These are phyloP conservation scores for Heliocybe sulcata DNA, from an alignment of 1,284 basidiomycete species.

Conservation along the genomic window DNA sequence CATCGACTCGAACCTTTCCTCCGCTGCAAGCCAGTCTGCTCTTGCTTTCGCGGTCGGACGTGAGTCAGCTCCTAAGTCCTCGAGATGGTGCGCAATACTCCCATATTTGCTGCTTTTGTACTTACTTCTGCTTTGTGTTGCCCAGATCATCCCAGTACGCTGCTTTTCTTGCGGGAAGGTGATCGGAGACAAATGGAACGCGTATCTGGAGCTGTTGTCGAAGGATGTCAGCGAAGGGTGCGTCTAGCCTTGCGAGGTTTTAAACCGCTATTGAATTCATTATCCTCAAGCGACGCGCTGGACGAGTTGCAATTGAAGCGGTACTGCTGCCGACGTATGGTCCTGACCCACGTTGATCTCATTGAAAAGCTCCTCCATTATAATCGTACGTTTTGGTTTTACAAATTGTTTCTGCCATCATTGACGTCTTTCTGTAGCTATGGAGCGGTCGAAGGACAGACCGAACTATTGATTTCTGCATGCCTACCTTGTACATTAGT, in stretches of 20 bases:
- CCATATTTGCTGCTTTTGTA: background rate
- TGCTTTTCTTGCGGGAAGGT: slow-evolving; percentile 94
- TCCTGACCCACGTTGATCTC: slow-evolving; percentile 94
- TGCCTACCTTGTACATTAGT: background rate
- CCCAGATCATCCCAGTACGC: slow-evolving; percentile 77
- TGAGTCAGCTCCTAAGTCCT: no score
- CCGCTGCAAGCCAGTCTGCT: no score
- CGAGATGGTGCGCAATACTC: background rate
- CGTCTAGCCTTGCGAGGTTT: slow-evolving; percentile 18
- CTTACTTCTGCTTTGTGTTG: background rate
- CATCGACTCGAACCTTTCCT: background rate
- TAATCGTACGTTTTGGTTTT: slow-evolving; percentile 68
- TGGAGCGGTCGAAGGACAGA: slow-evolving; percentile 17
- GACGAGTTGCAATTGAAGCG: slow-evolving; percentile 88
- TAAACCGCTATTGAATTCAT: background rate
- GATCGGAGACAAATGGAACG: slow-evolving; percentile 89
- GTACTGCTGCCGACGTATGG: slow-evolving; percentile 97
- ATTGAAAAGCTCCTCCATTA: slow-evolving; percentile 96
- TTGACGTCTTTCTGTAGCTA: slow-evolving; percentile 10
- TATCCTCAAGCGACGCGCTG: slow-evolving; percentile 69
- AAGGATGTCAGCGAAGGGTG: slow-evolving; percentile 83
- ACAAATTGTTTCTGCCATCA: background rate
- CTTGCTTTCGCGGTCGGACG: no score
- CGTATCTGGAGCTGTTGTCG: slow-evolving; percentile 74
- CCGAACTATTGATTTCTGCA: slow-evolving; percentile 4